phyloP scores from a whole-genome alignment of 768 basidiomycete genomes.

The Naganishia onofrii region DNA sequence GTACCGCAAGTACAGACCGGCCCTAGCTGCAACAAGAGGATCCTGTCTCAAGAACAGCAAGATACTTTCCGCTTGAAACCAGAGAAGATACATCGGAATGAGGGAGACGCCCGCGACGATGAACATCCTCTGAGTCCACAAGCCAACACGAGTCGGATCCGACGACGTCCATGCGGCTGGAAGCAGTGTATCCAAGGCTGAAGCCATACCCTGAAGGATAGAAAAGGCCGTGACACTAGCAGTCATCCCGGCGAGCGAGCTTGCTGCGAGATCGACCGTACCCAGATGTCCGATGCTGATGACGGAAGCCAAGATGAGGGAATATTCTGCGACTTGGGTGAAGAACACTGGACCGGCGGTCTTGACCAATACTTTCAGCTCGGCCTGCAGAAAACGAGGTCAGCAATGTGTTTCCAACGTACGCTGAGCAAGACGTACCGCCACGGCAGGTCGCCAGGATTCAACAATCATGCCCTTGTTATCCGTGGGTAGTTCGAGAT shows the following conservation, averaged over 20 bases:
- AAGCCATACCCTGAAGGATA: conserved; percentile 75
- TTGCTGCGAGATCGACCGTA: conserved; percentile 81
- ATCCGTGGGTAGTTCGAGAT: conserved; percentile 45
- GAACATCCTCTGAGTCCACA: conserved; percentile 82
- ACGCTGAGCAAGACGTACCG: conserved; percentile 39
- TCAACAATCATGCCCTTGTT: conserved; percentile 34
- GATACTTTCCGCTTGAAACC: conserved; percentile 78
- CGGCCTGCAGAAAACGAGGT: conserved; percentile 35
- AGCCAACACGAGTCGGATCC: conserved; percentile 76
- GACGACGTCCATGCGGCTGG: conserved; percentile 92
- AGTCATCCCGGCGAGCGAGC: conserved; percentile 54
- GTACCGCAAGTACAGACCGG: conserved; percentile 72
- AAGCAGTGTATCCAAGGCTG: conserved; percentile 84
- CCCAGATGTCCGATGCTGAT: conserved; percentile 87
- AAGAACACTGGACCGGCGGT: conserved; percentile 43
- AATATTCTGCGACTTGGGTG: conserved; percentile 63
- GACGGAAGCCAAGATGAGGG: conserved; percentile 76
- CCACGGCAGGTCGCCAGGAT: conserved; percentile 41
- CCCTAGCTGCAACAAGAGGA: conserved; percentile 74
- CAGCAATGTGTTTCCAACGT: neutral
- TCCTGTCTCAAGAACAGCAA: conserved; percentile 63
- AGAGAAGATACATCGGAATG: conserved; percentile 65
- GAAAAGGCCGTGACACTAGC: conserved; percentile 66
- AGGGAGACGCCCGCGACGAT: conserved; percentile 62
- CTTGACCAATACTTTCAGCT: conserved; percentile 41